A percentile compares a stretch with the other conserved stretches of the same genome.
Evolutionary conservation across 768 basidiomycete genomes (phyloP).

Genomic region (Russula abietina): DNA sequence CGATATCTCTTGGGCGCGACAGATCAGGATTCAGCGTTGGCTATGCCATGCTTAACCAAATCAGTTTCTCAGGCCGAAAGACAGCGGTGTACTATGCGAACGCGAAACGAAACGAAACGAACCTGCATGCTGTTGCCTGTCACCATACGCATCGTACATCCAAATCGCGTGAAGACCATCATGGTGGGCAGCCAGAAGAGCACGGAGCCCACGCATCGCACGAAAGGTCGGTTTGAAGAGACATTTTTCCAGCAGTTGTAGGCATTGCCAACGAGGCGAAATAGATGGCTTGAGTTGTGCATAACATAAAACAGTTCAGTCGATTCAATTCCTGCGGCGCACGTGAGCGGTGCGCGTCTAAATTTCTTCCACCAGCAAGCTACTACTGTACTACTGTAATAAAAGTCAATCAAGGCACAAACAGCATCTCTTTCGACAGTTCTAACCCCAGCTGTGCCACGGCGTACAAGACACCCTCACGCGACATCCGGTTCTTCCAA

Average conservation of each 20-base stretch:
- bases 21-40: conserved; percentile 24
- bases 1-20: conserved; percentile 21
- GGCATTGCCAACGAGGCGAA: conserved; percentile 9
- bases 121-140: conserved; percentile 26
- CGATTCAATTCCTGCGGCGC: background rate
- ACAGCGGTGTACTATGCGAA: background rate
- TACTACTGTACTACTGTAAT: too few species aligned
- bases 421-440: conserved; percentile 26
- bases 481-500: conserved; percentile 21
- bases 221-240: background rate
- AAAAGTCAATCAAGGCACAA: conserved; percentile 10
- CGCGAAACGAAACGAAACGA: too few species aligned
- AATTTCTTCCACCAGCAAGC: too few species aligned
- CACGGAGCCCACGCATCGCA: conserved; percentile 4
- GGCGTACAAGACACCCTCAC: conserved; percentile 21
- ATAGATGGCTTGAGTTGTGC: background rate
- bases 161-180: conserved; percentile 16
- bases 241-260: conserved; percentile 3
- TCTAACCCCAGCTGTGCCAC: conserved; percentile 28
- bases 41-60: conserved; percentile 21
- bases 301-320: too few species aligned
- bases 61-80: background rate
- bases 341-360: background rate
- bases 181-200: conserved; percentile 22
- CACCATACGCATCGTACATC: conserved; percentile 17